These are phyloP conservation scores for Sphagnum tenellum DNA, from an alignment of 225 moss, liverwort and hornwort species.

Conservation along the genomic window DNA sequence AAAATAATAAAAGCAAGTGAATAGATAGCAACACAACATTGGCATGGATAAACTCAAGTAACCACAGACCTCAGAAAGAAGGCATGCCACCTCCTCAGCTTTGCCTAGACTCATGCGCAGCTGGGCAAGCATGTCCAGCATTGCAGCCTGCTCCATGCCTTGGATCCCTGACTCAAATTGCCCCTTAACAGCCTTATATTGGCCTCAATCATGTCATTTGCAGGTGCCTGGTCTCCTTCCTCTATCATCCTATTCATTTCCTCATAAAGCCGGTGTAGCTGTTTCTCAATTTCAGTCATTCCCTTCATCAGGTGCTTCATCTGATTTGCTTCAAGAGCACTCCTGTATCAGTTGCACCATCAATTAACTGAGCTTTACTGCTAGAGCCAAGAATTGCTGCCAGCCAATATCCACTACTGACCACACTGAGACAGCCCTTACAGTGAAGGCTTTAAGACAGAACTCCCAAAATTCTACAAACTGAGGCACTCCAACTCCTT, in stretches of 20 bases:
- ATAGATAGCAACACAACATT: no score
- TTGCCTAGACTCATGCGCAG: constrained; percentile 75
- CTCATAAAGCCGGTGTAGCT: constrained; percentile 69
- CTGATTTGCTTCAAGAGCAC: constrained; percentile 29
- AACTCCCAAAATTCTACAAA: constrained; percentile 1
- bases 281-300: constrained; percentile 44
- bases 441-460: background rate
- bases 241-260: constrained; percentile 65
- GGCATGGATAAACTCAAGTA: background rate
- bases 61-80: constrained; percentile 34
- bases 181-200: constrained; percentile 58
- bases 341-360: constrained; percentile 14
- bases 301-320: constrained; percentile 42
- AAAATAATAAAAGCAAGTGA: no score
- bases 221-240: constrained; percentile 63
- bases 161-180: constrained; percentile 69
- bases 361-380: background rate
- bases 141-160: constrained; percentile 86
- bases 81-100: constrained; percentile 46
- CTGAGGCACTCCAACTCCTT: background rate
- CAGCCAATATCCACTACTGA: no score
- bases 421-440: background rate
- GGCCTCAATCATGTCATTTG: constrained; percentile 65
- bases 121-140: constrained; percentile 83
- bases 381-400: background rate